Evolutionary conservation across 2,329 filamentous ascomycete genomes (phyloP).

Genomic region (Xylaria hypoxylon): DNA sequence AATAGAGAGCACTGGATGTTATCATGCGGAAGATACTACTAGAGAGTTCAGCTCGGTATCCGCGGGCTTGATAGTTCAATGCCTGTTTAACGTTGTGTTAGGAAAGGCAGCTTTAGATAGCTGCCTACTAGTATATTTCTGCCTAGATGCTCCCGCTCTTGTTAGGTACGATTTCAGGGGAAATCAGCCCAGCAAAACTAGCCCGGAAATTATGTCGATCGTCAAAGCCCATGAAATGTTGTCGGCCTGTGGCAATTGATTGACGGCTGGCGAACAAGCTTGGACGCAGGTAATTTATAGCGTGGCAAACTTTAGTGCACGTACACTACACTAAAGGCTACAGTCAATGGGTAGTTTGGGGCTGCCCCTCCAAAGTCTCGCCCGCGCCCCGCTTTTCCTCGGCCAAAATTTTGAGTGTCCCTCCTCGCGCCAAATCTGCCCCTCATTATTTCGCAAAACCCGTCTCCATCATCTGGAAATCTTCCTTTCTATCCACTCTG

Average conservation of each 20-base stretch:
- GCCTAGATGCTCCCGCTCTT: background rate
- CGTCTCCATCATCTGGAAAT: conserved; percentile 48
- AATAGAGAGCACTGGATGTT: background rate
- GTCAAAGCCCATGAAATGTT: no score
- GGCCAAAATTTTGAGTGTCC: conserved; percentile 49
- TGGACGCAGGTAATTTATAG: no score
- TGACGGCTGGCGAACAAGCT: conserved; percentile 1
- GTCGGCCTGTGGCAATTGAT: background rate
- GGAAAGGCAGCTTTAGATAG: no score
- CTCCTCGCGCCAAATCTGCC: conserved; percentile 45
- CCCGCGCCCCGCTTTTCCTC: conserved; percentile 41
- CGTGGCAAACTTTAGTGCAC: no score
- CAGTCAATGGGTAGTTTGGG: conserved; percentile 24
- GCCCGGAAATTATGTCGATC: conserved; percentile 2
- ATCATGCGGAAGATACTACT: background rate
- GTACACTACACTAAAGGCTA: no score
- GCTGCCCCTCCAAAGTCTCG: conserved; percentile 37
- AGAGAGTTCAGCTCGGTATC: conserved; percentile 15
- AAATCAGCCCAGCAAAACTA: conserved; percentile 30
- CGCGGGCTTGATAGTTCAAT: conserved; percentile 16
- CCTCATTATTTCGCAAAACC: conserved; percentile 47
- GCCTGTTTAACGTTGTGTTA: no score
- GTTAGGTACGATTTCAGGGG: conserved; percentile 24
- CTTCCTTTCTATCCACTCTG: conserved; percentile 47
- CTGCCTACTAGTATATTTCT: no score